Base-by-base conservation (phyloP, 1,139 yeast genomes). In the Candida dubliniensis region DNA sequence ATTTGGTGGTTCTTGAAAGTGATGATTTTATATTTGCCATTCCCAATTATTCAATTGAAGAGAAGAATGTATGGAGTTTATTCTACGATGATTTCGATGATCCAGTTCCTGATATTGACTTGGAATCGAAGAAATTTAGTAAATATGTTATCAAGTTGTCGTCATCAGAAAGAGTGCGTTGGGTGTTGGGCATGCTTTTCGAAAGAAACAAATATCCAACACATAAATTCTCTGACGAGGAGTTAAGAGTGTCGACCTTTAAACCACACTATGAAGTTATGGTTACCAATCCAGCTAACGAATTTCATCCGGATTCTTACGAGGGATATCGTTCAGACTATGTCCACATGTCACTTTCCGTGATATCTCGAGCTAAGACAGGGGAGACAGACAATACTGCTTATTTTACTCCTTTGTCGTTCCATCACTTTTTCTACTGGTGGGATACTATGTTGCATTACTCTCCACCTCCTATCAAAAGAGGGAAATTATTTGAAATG, bases 381-480 rank as follows among this genome's bases (percentile, higher is more conserved):
- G 73, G 70, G 0, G 61, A 64, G 42, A 60, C 86, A 1, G 81
- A 79, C 55, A 91, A 90, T 63, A 76, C 90, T 1, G 78, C 84
- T 12, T 95, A 90, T 60, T 65, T 91, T 35, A 76, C 96, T 0
- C 96, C 97, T 0, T 64, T 74, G 33, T 75, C 85, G 0, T 70
- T 89, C 50, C 64, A 67, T 10, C 86, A 86, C 54, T 91, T 91
- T 67, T 81, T 79, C 56, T 65, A 68, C 34, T 93, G 98, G 98
- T 90, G 96, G 96, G 66, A 74, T 40, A 74, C 84, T 43, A 81
- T 93, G 56, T 81, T 84, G 24, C 81, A 87, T 37, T 77, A 79
- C 29, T 68, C 85, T 27, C 83, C 95, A 4, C 68, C 88, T 31
- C 96, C 98, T 0, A 76, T 88, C 3, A 76, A 89, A 47, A 75